Base-by-base conservation (phyloP, 1,139 yeast genomes). In the Debaryomycetaceae sp. region DNA sequence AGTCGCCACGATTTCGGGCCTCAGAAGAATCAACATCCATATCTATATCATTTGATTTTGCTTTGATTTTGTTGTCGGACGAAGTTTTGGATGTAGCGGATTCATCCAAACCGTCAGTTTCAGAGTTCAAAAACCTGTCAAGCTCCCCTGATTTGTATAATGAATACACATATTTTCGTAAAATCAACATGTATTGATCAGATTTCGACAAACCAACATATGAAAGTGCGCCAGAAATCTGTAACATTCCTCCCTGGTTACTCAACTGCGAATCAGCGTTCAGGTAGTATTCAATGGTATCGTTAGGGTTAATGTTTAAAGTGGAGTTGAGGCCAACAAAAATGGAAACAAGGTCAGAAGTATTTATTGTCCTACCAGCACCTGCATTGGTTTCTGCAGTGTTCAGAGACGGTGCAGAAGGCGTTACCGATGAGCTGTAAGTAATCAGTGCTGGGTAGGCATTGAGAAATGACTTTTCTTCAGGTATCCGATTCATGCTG, bases 201-300 rank as follows among this genome's bases (percentile, higher is more conserved):
- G 68, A 58, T 43, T 71, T 72, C 4, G 73, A 65, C 33, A 71
- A 51, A 1, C 76, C 77, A 34, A 70, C 59, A 41, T 68, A 71
- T 2, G 75, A 66, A 19, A 71, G 46, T n/a, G 62, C 56, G 1
- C 78, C 78, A 40, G 70, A 74, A 34, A 61, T 65, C 43, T 70
- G 75, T 63, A 73, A 62, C 32, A 50, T 48, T 1, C 63, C 58
- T 2, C 76, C 76, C 38, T 70, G 75, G 5, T 66, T 55, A 41
- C 59, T 56, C 17, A 71, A 49, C 0, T 75, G 61, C 43, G 51
- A 59, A 40, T 67, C 62, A 2, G 77, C 73, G 45, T 63, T 58
- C n/a, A 64, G 46, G 44, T 69, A 69, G 1, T 63, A 53, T 17
- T 57, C 57, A 41, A 72, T 61, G 7, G 62, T 50, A 48, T 72